Evolutionary conservation across 805 yeast species (phyloP), one percentile per base, ranked within the genome.

Genomic region (Pichia occidentalis): DNA sequence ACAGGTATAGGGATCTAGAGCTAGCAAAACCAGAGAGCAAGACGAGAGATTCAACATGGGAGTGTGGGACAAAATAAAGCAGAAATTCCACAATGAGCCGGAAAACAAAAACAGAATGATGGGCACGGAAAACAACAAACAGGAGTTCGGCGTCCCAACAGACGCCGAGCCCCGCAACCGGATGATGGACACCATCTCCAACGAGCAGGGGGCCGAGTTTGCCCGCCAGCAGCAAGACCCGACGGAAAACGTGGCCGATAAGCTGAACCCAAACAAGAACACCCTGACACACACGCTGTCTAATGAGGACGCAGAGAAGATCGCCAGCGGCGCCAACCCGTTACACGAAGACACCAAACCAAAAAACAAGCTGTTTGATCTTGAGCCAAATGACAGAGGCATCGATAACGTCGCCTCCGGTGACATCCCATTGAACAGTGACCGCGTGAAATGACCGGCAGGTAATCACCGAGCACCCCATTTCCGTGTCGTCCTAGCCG

Each of bases 171-270:
- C 44, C 18, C 36, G 46, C 7, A 42, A 42, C 23, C 29, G 42
- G 8, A 36, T 45, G 40, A 34, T 45, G 44, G 48, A 45, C 25
- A 39, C 46, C 2, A 19, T 45, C 9, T 42, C 46, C 1, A 45
- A 45, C 14, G 40, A 33, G 13, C 43, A 45, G 24, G 44, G 40
- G 13, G 39, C 37, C 3, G 4, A 21, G 4, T 27, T 19, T 13
- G 33, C 31, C 4, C 31, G 27, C n/a, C 12, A 25, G 25, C 6
- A 23, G 24, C 18, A 21, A n/a, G n/a, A 30, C 23, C 30, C 37
- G 6, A 29, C 14, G 16, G 34, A 16, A 6, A 19, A 17, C 7
- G n/a, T 37, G 8, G 10, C 13, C 11, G 35, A 30, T 26, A 17
- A 21, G 11, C 24, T 22, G 3, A 17, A 29, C 18, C 17, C 2